Evolutionary conservation across 352 stramenopile species (phyloP), one percentile per base, ranked within the genome.

Genomic region (Stephanocyclus meneghinianus): DNA sequence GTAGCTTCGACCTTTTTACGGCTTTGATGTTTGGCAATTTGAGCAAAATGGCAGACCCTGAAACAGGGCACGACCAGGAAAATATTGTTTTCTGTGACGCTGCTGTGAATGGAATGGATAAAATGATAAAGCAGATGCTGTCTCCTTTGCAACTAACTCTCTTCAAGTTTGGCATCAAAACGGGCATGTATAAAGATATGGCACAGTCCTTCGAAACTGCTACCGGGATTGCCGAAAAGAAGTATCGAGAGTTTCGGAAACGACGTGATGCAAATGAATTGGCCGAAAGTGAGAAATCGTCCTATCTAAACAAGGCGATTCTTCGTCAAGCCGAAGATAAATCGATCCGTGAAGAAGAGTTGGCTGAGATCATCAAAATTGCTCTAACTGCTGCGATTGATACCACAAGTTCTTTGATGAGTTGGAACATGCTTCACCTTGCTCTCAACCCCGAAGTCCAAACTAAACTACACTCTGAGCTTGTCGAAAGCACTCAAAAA

Each of bases 11-110:
- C 60, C 42, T 83, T 51, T 83, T 83, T 67, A 59, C 37, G 2
- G 42, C 60, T 2, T 44, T 83, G 30, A 80, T 83, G 76, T 71
- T 83, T 71, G 76, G 76, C n/a, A 16, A 71, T 42, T 56, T 79
- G 18, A 78, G 44, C 11, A 65, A 68, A 47, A 71, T 66, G 35
- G 57, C 76, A 10, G 70, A 76, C 65, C 66, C 63, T 11, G 2
- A 51, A 2, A 67, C 64, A 42, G 59, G 48, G 29, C 16, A 53
- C 2, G 71, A 83, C 51, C 44, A 55, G 11, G 76, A 76, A 29
- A 74, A 83, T 62, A 35, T 76, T 37, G 37, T 61, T 40, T 83
- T 83, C 50, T 65, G 51, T 37, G 26, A 71, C 26, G 48, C 47
- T 26, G 56, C 71, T 16, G 47, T 66, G 21, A 21, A 63, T 47